Evolutionary conservation across 805 yeast genomes (phyloP), one percentile per base, ranked within the genome.

Genomic region (Scheffersomyces amazonensis): DNA sequence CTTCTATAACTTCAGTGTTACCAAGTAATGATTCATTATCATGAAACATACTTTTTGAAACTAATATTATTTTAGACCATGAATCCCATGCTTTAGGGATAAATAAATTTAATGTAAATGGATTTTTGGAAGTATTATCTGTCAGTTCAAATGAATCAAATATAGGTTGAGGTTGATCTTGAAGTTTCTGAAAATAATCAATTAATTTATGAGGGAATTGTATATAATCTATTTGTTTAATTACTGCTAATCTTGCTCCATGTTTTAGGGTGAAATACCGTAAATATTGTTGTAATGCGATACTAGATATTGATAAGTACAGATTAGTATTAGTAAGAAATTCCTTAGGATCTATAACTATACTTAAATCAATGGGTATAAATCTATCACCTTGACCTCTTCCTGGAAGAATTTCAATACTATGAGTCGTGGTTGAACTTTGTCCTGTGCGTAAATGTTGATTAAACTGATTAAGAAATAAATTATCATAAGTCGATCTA

Each of bases 71-170:
- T 46, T 78, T 73, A 16, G 66, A 65, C 66, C 72, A 63, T 3
- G 80, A 58, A 44, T 82, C 88, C 61, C 71, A 62, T 0, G 75
- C 79, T 5, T 42, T 39, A 0, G 83, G 81, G 2, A 80, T 64
- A 16, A 56, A 44, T 21, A 67, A 48, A 20, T 58, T 49, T 6
- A 13, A 9, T 5, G 6, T 13, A 10, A 10, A 10, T 7, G 13
- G 27, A 24, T 13, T 24, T n/a, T n/a, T n/a, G n/a, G n/a, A n/a
- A n/a, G n/a, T n/a, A n/a, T n/a, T n/a, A n/a, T n/a, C n/a, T n/a
- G n/a, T n/a, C n/a, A n/a, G n/a, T n/a, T 34, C 22, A 16, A 21
- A 28, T 22, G 25, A 34, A 10, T 47, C 47, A 12, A 48, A 43
- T 15, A 53, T 48, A 2, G 55, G 47, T 15, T 43, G 35, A 5